phyloP scores from a whole-genome alignment of 1,284 basidiomycete species.

The Ceratobasidium sp. region DNA sequence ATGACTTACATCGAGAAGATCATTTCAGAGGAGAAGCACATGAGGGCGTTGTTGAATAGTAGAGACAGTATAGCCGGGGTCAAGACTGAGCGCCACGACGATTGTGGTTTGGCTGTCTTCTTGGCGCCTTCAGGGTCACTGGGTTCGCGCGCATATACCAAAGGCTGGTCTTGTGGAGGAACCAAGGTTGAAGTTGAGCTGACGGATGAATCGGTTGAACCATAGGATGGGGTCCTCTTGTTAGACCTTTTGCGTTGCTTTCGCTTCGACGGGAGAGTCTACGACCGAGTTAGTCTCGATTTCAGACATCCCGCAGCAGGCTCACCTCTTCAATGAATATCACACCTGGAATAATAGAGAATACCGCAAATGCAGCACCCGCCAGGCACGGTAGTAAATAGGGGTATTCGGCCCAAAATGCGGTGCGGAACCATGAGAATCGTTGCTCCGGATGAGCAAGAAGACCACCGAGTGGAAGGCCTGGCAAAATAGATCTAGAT shows the following conservation, averaged over 20 bases:
- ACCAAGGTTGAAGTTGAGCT: slow-evolving; percentile 29
- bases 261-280: slow-evolving; percentile 40
- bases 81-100: slow-evolving; percentile 42
- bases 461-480: slow-evolving; percentile 46
- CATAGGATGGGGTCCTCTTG: slow-evolving; percentile 37
- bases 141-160: not conserved
- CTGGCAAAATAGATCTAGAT: slow-evolving; percentile 30
- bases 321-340: slow-evolving; percentile 45
- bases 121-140: slow-evolving; percentile 9
- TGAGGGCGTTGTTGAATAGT: slow-evolving; percentile 34
- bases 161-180: not conserved
- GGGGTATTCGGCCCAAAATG: slow-evolving; percentile 46
- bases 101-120: slow-evolving; percentile 14
- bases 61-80: slow-evolving; percentile 41
- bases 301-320: not conserved
- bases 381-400: slow-evolving; percentile 46
- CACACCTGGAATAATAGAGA: slow-evolving; percentile 43
- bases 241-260: slow-evolving; percentile 33
- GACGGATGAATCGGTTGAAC: slow-evolving; percentile 11
- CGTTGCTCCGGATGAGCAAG: slow-evolving; percentile 46
- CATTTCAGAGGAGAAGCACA: slow-evolving; percentile 43
- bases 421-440: slow-evolving; percentile 44
- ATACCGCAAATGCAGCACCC: slow-evolving; percentile 44
- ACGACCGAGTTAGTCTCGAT: not conserved
- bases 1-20: slow-evolving; percentile 43